Evolutionary conservation across 2,329 filamentous ascomycete species (phyloP), one percentile per base, ranked within the genome.

Genomic region (Gaeumannomyces tritici): DNA sequence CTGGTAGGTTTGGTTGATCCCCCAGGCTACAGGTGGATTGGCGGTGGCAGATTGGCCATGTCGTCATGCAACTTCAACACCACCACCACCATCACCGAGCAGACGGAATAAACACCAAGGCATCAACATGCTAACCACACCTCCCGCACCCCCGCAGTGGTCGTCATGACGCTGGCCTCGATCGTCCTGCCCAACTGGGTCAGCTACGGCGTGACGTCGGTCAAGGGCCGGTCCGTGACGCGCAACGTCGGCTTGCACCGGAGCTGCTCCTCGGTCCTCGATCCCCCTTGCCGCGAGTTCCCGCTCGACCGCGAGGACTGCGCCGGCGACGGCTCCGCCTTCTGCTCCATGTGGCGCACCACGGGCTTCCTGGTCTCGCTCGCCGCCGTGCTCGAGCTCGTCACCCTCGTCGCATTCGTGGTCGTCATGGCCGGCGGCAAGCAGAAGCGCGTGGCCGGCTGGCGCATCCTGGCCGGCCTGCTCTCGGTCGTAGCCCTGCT

Each of bases 291-390:
- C 73, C 79, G 79, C 28, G 76, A 79, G 35, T 95, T 92, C 73
- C 91, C 91, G 4, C 21, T 51, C 66, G 77, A 82, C 62, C 79
- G 83, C 63, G 87, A 91, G 72, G 65, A 66, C 64, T 93, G 90
- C 74, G 77, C 18, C 21, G 82, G 80, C 68, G 83, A 85, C 61
- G 83, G 88, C 68, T 82, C 85, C 61, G 85, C 87, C 70, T 97
- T 98, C 76, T 98, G 95, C 79, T 89, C 87, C 69, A 89, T 96
- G 82, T 33, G 31, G 31, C 84, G 90, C 64, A 91, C 87, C 29
- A 87, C 91, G 47, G 92, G 90, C 28, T 98, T 97, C 75, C 76
- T 96, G 66, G 91, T 96, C 78, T 90, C 88, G 61, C 90, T 97
- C 69, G 84, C 89, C 9, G 84, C 91, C 51, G 86, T 96, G n/a